Base-by-base conservation (phyloP, 345 rosid genomes). In the Toxicodendron radicans region DNA sequence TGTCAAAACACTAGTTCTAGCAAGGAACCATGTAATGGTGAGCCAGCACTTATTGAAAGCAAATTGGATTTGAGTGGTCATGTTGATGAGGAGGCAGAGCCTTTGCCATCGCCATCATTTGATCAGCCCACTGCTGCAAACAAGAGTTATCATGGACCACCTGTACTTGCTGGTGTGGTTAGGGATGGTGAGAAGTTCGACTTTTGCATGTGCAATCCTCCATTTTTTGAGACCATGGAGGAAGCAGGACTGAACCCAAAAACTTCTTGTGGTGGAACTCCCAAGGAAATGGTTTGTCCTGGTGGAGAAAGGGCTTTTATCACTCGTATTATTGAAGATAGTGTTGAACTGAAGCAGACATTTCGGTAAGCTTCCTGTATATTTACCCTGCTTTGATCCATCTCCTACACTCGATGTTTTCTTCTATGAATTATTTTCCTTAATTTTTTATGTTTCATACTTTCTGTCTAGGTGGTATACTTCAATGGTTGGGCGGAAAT, bases 191-290 rank as follows among this genome's bases (percentile, higher is more conserved):
- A 95, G 88, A 86, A 79, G 24, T 95, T 91, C 52, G 98, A 93
- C 74, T 95, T 95, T 79, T 93, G 98, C 90, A 90, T 93, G 96
- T 91, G 89, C 70, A 93, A 95, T 80, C 99, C 99, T 85, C 99
- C 99, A 2, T 95, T 93, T 85, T 95, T 95, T 30, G 90, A 89
- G 78, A 83, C 83, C 66, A 83, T 89, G 78, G 94, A 88, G 76
- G 93, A 89, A 82, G 85, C 93, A 66, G 97, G 98, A 43, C 86
- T 91, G 53, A 95, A 95, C 73, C 99, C 99, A 8, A 91, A 87
- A 85, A 93, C 99, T 54, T 78, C 94, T 4, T 93, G 97, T 64
- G 99, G 98, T 35, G 98, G 99, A 69, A 93, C 99, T 75, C 79
- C 79, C 1, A 86, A 74, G 60, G 98, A 93, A 87, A 95, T 93